A percentile compares a stretch with the other conserved stretches of the same genome.
Conservation (phyloP, 768 basidiomycete species). For the Sarcodon aspratus region DNA sequence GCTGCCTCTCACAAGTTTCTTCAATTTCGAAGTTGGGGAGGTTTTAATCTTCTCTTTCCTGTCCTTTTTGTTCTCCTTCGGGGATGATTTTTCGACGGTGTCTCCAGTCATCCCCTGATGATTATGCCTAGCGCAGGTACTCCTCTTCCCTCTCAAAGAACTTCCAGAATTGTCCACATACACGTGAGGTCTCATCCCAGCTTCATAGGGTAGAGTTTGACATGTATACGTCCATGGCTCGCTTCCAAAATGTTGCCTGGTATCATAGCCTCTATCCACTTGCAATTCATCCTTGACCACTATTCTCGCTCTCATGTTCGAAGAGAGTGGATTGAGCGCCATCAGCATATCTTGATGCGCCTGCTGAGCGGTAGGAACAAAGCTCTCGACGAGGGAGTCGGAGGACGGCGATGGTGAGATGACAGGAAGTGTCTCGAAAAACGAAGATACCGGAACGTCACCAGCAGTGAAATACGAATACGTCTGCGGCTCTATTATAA, state of each 20-base stretch:
- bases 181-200: neutral
- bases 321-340: neutral
- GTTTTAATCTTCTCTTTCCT: too few relatives aligned
- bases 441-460: too few relatives aligned
- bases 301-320: neutral
- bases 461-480: neutral
- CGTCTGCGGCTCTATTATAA: neutral
- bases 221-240: neutral
- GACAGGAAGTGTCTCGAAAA: too few relatives aligned
- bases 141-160: too few relatives aligned
- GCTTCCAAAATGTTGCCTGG: neutral
- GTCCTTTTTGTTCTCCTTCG: too few relatives aligned
- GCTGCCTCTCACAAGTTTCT: too few relatives aligned
- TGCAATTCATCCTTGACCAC: neutral
- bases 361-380: neutral
- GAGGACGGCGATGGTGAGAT: neutral
- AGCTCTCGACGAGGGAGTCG: neutral
- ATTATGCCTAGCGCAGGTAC: too few relatives aligned
- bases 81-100: too few relatives aligned
- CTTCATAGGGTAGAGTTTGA: neutral
- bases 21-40: too few relatives aligned
- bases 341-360: neutral
- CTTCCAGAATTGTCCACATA: neutral
- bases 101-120: too few relatives aligned
- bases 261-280: neutral